Evolutionary conservation across 73 alveolate genomes (phyloP), one percentile per base, ranked within the genome.

Genomic region (Stentor coeruleus): DNA sequence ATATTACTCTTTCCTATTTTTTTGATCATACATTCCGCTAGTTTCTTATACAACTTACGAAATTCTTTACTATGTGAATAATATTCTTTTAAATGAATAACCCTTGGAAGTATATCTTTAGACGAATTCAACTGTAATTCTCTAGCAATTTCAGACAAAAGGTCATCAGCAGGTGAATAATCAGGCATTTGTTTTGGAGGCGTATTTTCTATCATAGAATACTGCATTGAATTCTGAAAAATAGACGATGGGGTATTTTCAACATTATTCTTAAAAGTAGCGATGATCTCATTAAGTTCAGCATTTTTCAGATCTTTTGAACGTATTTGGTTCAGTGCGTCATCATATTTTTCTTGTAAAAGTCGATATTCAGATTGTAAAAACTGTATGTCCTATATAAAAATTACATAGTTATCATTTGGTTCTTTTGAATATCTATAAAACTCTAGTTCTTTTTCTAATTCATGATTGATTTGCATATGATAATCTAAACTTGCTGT

Each of bases 351-450:
- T 49, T 49, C 66, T 49, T 49, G 6, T 49, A 49, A 49, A 20
- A 49, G 66, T 49, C 20, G 6, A 20, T 11, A 49, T 49, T 49
- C 66, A 11, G 66, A 49, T 49, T 49, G 66, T 20, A 49, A 20
- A 20, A 11, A 49, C 66, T 49, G 66, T 6, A 49, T 49, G 66
- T 49, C 66, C 66, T 49, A 49, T 49, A 20, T 49, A 11, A 11
- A 49, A 11, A 20, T 49, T 49, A 49, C 66, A 20, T 49, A 49
- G 66, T 49, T 49, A 20, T 49, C 66, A 49, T 49, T 49, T 20
- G 66, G 66, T 49, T 49, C 66, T 49, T 49, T 49, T 20, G 66
- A 49, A 49, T 49, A 49, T 20, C 66, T 49, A 49, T 49, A 49
- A 49, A 49, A 49, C 66, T 49, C 66, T 20, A 49, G 20, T 49